Evolutionary conservation across 192 early-diverging fungal genomes (phyloP), one percentile per base, ranked within the genome.

Genomic region (Nowakowskiella sp.): DNA sequence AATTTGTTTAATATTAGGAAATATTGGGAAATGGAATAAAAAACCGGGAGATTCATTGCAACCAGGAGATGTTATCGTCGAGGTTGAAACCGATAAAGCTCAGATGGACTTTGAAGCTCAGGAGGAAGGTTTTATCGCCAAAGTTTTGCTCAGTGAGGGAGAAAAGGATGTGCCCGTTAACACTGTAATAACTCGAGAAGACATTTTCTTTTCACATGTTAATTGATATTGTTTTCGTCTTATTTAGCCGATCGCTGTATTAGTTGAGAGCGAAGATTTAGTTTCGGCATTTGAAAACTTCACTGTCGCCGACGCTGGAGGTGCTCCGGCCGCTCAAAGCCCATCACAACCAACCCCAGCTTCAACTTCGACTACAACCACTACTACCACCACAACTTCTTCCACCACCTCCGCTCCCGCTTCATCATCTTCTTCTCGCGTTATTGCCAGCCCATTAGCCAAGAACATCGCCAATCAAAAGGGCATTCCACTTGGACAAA

Each of bases 61-160:
- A 19, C 84, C 92, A 26, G 95, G 95, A 34, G 95, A 98, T 66
- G 83, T 94, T 31, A 68, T 98, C 32, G 81, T 92, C 22, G 94
- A 94, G 67, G 91, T 99, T 51, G 95, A 99, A 67, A 99, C 95
- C 25, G 95, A 99, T 66, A 99, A 99, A 85, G 95, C 95, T 8
- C 88, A 91, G 67, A 96, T 99, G 92, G 95, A 99, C 63, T 92
- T 99, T 51, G 95, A 99, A 68, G 93, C 88, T 57, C 92, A 96
- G 71, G 95, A 99, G 55, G 95, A 99, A 58, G 95, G 95, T 16
- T 88, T 82, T 51, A 62, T 99, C 44, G 95, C 90, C 64, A 91
- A 95, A 82, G 86, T 95, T 58, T 76, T 99, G 65, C 67, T 85
- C 55, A 51, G 62, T 32, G 34, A 51, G 31, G 90, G 90, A 29